These are phyloP conservation scores for Ephemerocybe angulata DNA, from an alignment of 768 basidiomycete species.

Conservation along the genomic window DNA sequence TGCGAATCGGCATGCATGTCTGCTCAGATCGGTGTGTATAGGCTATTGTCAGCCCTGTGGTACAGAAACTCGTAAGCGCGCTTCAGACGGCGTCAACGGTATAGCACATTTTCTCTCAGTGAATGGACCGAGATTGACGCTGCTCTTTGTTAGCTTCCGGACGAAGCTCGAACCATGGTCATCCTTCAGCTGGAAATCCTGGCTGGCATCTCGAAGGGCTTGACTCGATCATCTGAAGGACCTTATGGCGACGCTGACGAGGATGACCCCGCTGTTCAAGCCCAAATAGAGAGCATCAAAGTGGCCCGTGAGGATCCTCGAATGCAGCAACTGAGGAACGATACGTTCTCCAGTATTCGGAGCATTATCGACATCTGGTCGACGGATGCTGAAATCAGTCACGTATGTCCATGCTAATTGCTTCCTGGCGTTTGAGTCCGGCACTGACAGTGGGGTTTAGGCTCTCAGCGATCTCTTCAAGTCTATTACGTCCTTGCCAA, in stretches of 20 bases:
- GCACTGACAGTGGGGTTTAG: conserved; percentile 32
- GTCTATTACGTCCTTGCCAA: conserved; percentile 77
- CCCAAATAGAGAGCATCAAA: conserved; percentile 53
- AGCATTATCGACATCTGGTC: conserved; percentile 73
- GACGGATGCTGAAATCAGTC: conserved; percentile 68
- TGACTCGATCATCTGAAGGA: conserved; percentile 74
- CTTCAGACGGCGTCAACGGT: conserved; percentile 55
- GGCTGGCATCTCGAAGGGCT: conserved; percentile 81
- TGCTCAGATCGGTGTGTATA: background rate
- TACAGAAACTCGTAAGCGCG: conserved; percentile 63
- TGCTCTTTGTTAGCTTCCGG: conserved; percentile 50
- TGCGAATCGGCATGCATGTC: background rate
- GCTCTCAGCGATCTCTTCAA: conserved; percentile 81
- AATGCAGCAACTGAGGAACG: conserved; percentile 61
- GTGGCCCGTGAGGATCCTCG: conserved; percentile 61
- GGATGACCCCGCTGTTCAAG: conserved; percentile 47
- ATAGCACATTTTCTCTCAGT: background rate
- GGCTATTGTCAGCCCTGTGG: conserved; percentile 72
- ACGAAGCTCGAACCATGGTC: conserved; percentile 62
- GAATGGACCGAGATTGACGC: background rate
- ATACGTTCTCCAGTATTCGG: conserved; percentile 56
- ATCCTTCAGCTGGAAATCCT: conserved; percentile 77
- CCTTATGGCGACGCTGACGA: conserved; percentile 57
- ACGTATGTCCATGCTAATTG: conserved; percentile 46
- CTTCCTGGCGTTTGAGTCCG: background rate